These are phyloP conservation scores for Pleomassaria siparia DNA, from an alignment of 2,329 filamentous ascomycete species.

Conservation along the genomic window DNA sequence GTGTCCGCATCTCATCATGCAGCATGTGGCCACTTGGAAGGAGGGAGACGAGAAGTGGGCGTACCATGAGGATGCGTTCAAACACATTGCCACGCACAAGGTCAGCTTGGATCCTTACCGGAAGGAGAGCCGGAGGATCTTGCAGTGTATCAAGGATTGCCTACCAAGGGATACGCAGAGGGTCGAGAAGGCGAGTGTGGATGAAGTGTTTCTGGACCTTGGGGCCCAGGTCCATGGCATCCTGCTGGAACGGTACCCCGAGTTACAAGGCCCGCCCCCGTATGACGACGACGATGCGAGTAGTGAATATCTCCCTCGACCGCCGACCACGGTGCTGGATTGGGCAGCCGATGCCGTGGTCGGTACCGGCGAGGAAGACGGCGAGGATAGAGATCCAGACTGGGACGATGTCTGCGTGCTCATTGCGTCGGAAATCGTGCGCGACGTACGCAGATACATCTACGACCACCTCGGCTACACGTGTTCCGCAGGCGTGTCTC, in stretches of 20 bases:
- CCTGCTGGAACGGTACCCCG: conserved; percentile 74
- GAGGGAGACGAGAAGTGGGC: conserved; percentile 91
- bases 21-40: conserved; percentile 94
- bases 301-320: conserved; percentile 70
- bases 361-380: conserved; percentile 72
- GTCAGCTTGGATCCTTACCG: conserved; percentile 93
- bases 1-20: conserved; percentile 80
- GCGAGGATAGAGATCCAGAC: conserved; percentile 79
- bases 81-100: conserved; percentile 83
- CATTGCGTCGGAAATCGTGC: conserved; percentile 85
- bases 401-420: conserved; percentile 93
- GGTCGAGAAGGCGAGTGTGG: conserved; percentile 91
- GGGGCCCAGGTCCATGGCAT: conserved; percentile 79
- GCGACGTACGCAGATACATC: conserved; percentile 70
- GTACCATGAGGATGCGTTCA: conserved; percentile 79
- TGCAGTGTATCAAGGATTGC: conserved; percentile 73
- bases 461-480: conserved; percentile 77
- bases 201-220: conserved; percentile 93
- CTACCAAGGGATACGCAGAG: conserved; percentile 67
- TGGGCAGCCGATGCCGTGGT: conserved; percentile 84
- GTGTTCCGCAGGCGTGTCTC: conserved; percentile 84
- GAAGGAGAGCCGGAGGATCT: conserved; percentile 77
- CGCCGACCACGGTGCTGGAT: conserved; percentile 72
- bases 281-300: conserved; percentile 73
- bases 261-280: conserved; percentile 67